Conservation (phyloP, 768 basidiomycete genomes). For the Sistotremastrum niveocremeum region DNA sequence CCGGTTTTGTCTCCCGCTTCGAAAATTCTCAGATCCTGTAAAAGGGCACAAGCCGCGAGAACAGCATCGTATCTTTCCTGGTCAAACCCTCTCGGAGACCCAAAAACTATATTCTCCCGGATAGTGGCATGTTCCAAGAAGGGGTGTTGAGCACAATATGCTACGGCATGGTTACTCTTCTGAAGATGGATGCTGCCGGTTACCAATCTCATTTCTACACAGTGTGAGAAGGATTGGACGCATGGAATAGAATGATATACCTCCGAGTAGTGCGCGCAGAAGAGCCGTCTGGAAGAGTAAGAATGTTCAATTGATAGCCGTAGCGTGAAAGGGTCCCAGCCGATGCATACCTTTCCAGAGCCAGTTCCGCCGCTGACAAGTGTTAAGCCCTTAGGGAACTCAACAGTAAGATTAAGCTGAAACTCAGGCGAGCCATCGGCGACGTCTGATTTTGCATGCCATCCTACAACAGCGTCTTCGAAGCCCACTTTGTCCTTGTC, state of each 20-base stretch:
- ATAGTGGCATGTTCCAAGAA: slow-evolving; percentile 77
- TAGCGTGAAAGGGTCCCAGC: too few species aligned
- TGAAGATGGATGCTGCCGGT: slow-evolving; percentile 40
- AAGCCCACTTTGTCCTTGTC: slow-evolving; percentile 33
- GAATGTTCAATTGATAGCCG: too few species aligned
- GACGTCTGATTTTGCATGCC: slow-evolving; percentile 28
- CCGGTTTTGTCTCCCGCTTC: slow-evolving; percentile 71
- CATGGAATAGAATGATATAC: slow-evolving; percentile 19
- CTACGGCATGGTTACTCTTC: slow-evolving; percentile 46
- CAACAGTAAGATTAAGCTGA: slow-evolving; percentile 39
- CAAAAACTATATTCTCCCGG: slow-evolving; percentile 70
- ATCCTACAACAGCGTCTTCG: slow-evolving; percentile 38
- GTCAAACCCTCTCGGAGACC: slow-evolving; percentile 43
- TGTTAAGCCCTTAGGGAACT: slow-evolving; percentile 45
- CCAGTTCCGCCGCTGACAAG: slow-evolving; percentile 55
- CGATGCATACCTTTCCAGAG: slow-evolving; percentile 34
- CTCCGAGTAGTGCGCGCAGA: slow-evolving; percentile 51
- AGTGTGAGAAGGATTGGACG: slow-evolving; percentile 1
- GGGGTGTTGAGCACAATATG: slow-evolving; percentile 56
- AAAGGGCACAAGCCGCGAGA: slow-evolving; percentile 61
- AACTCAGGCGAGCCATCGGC: slow-evolving; percentile 25
- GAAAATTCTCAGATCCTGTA: slow-evolving; percentile 56
- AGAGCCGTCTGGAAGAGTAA: slow-evolving; percentile 28
- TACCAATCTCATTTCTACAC: slow-evolving; percentile 44
- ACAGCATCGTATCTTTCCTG: slow-evolving; percentile 50